Evolutionary conservation across 2,329 filamentous ascomycete genomes (phyloP).

Genomic region (Knufia fluminis): DNA sequence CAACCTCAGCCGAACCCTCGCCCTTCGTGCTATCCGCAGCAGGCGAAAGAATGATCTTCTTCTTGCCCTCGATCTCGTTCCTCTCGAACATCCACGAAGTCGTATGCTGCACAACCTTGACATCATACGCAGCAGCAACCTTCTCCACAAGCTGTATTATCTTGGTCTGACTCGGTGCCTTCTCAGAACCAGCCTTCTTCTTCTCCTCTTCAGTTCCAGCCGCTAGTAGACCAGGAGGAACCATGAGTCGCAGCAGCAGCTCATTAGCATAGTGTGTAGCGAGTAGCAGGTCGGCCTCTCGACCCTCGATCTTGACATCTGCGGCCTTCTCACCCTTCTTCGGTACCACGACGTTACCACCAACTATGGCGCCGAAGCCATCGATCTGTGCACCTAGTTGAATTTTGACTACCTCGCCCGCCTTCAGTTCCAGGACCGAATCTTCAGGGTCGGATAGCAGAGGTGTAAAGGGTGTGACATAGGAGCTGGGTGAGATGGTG

Average conservation of each 20-base stretch:
- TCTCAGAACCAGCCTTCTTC: constrained; percentile 75
- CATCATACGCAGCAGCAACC: constrained; percentile 81
- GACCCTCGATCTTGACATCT: constrained; percentile 59
- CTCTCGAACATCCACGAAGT: constrained; percentile 94
- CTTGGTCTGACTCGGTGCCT: constrained; percentile 73
- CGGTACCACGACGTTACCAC: constrained; percentile 75
- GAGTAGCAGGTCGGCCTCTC: constrained; percentile 75
- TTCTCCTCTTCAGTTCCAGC: constrained; percentile 88
- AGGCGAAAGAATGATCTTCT: constrained; percentile 86
- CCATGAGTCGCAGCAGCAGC: constrained; percentile 78
- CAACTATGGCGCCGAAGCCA: constrained; percentile 92
- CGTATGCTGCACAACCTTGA: constrained; percentile 92
- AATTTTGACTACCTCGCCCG: constrained; percentile 86
- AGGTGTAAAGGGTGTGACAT: constrained; percentile 94
- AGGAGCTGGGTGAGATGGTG: constrained; percentile 86
- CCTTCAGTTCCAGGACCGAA: constrained; percentile 68
- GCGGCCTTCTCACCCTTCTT: constrained; percentile 45
- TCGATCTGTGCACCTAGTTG: constrained; percentile 98
- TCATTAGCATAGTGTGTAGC: constrained; percentile 95
- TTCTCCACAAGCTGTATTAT: constrained; percentile 86
- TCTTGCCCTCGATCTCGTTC: constrained; percentile 95
- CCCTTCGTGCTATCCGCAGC: constrained; percentile 81
- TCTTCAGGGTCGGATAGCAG: constrained; percentile 78
- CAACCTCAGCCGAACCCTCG: constrained; percentile 76
- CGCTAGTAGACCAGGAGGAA: constrained; percentile 79